phyloP scores from a whole-genome alignment of 78 protist genomes.

The Monosiga brevicollis region DNA sequence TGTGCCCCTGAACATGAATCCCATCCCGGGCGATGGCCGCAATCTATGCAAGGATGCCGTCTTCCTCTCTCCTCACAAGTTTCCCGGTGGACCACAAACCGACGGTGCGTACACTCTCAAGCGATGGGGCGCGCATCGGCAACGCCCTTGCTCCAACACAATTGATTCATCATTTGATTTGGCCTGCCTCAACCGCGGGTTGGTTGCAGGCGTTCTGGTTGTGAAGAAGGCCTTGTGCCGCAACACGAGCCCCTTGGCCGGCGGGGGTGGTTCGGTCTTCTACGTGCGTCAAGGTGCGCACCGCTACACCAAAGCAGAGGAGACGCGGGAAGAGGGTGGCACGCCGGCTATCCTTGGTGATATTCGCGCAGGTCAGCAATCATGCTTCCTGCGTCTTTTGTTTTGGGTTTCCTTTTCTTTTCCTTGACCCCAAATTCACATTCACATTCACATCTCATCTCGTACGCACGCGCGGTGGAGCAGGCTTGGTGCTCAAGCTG shows the following conservation, averaged over 20 bases:
- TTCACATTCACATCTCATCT: too few relatives aligned
- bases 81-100: slow-evolving; percentile 71
- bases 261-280: slow-evolving; percentile 80
- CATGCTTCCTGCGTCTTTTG: too few relatives aligned
- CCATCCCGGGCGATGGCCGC: not conserved
- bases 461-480: too few relatives aligned
- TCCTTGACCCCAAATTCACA: too few relatives aligned
- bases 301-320: slow-evolving; percentile 41
- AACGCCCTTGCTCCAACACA: not conserved
- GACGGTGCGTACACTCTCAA: not conserved
- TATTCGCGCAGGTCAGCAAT: slow-evolving; percentile 65
- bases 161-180: not conserved
- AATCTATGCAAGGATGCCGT: slow-evolving; percentile 61
- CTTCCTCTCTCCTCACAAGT: slow-evolving; percentile 78
- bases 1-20: slow-evolving; percentile 45
- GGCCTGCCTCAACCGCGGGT: not conserved
- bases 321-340: slow-evolving; percentile 82
- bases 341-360: slow-evolving; percentile 79
- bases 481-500: slow-evolving; percentile 58
- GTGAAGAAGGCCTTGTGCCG: slow-evolving; percentile 32
- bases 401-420: too few relatives aligned
- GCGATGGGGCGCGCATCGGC: not conserved
- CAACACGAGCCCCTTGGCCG: not conserved
- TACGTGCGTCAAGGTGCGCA: slow-evolving; percentile 57
- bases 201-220: slow-evolving; percentile 15